Percentiles rank a stretch among this genome's conserved stretches.
phyloP scores from a whole-genome alignment of 805 yeast genomes.

The Candida incommunis region DNA sequence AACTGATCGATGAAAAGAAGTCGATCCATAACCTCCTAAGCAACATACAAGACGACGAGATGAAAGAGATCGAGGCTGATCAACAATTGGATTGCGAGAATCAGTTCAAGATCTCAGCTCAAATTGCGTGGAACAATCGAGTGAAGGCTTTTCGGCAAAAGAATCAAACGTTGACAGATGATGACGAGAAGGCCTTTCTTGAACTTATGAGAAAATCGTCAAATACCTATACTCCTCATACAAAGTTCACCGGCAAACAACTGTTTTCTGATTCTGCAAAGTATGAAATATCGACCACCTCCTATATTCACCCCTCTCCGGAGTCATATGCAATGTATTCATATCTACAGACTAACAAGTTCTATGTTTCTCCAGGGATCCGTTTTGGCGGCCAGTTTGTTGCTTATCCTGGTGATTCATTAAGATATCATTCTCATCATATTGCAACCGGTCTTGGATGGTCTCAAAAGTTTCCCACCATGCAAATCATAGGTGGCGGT shows the following conservation, averaged over 20 bases:
- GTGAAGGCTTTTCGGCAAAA: slow-evolving; percentile 9
- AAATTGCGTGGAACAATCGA: slow-evolving; percentile 9
- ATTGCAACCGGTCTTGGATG: slow-evolving; percentile 42
- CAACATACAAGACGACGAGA: slow-evolving; percentile 9
- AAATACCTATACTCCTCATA: not conserved
- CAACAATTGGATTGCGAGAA: slow-evolving; percentile 8
- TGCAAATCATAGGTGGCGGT: slow-evolving; percentile 67
- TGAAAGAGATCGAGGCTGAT: slow-evolving; percentile 6
- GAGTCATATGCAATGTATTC: slow-evolving; percentile 25
- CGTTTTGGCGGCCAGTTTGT: slow-evolving; percentile 83
- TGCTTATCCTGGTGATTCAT: slow-evolving; percentile 91
- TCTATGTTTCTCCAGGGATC: slow-evolving; percentile 65
- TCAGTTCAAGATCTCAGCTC: slow-evolving; percentile 11
- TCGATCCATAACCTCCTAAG: slow-evolving; percentile 13
- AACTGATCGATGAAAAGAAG: slow-evolving; percentile 29
- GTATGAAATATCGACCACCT: slow-evolving; percentile 3
- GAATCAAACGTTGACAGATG: not conserved
- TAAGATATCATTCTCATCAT: slow-evolving; percentile 77
- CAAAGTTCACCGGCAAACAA: slow-evolving; percentile 1
- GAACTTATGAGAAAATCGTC: not conserved
- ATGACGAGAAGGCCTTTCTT: not conserved
- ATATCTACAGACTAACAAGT: slow-evolving; percentile 31
- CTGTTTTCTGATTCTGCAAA: slow-evolving; percentile 3
- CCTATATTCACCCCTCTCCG: slow-evolving; percentile 2
- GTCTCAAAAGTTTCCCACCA: slow-evolving; percentile 39